Evolutionary conservation across 208 protist species (phyloP), one percentile per base, ranked within the genome.

Genomic region (Trypanosoma avium): DNA sequence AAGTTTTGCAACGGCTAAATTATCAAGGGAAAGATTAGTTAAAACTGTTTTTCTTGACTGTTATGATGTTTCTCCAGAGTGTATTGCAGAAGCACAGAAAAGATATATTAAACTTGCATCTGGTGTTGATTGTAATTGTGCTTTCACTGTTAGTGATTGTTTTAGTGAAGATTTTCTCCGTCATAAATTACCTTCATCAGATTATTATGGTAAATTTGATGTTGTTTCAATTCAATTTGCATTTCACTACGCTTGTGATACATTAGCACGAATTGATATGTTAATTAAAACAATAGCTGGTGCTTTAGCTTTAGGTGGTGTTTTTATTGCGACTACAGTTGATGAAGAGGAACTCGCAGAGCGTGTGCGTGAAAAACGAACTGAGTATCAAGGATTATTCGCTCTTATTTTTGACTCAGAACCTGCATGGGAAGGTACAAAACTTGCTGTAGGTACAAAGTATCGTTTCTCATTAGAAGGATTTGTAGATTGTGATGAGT

Each of bases 401-500:
- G 10, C 53, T 9, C 15, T 75, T 2, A 27, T 70, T 1, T 42
- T 78, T 49, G 63, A 79, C 35, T 26, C 55, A 1, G 38, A 67
- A 22, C 61, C 70, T 8, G n/a, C 19, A 13, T 78, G 68, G 75
- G 61, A 75, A 5, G 59, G n/a, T 0, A 9, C 35, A 8, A 45
- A 60, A 49, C 66, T 95, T 0, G 53, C 47, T 4, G 46, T 84
- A 0, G 82, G 89, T 29, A 85, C 84, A 10, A 59, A 73, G 61
- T 95, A 95, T 47, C 79, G 83, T 55, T 95, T 95, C 48, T 42
- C 46, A 2, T 70, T 95, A n/a, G 70, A 92, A 0, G 89, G 86
- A n/a, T 95, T 95, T 74, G 89, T 95, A 4, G 86, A 95, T 62
- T 93, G 89, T 67, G 60, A 77, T 12, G 86, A 95, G 73, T 95